Base-by-base conservation (phyloP, 2,329 filamentous ascomycete genomes). In the Dactylellina drechsleri region DNA sequence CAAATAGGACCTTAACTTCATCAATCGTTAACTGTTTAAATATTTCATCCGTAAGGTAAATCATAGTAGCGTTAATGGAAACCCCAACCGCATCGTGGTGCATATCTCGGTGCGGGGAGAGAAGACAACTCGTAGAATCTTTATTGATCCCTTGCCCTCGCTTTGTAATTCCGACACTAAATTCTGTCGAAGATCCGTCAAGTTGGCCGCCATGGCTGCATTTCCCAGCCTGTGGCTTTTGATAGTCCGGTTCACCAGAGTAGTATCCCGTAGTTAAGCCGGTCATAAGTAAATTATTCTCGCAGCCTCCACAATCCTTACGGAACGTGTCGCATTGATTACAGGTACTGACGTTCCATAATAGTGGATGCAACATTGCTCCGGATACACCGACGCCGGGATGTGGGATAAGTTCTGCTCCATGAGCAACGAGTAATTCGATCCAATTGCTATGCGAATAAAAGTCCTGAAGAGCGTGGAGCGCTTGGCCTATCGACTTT, bases 141-240 rank as follows among this genome's bases (percentile, higher is more conserved):
- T 76, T 76, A 47, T 76, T 76, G 60, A 76, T 76, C 4, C 72
- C 72, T 40, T 76, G 72, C 20, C 64, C 54, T 4, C n/a, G 54
- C n/a, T 58, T 47, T 10, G 6, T 20, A 20, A 50, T n/a, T 12
- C 20, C n/a, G n/a, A 15, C 41, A 28, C 20, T 13, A 18, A 65
- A 41, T 12, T 31, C 36, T 12, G 23, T 23, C 36, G 57, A 47
- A 2, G 65, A 65, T 2, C 31, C 16, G 40, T 76, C 72, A 8
- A 76, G 31, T n/a, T 28, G 28, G 8, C 72, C 65, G 7, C 72
- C 65, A 31, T 76, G 65, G 18, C 65, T 68, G 36, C 72, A 76
- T 47, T 74, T 67, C 8, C 20, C 49, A 2, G 36, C 47, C 12
- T 16, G n/a, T 2, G 36, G 59, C 26, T 76, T 76, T 20, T 40